Evolutionary conservation across 2,329 filamentous ascomycete species (phyloP), one percentile per base, ranked within the genome.

Genomic region (Cryoendolithus antarcticus): DNA sequence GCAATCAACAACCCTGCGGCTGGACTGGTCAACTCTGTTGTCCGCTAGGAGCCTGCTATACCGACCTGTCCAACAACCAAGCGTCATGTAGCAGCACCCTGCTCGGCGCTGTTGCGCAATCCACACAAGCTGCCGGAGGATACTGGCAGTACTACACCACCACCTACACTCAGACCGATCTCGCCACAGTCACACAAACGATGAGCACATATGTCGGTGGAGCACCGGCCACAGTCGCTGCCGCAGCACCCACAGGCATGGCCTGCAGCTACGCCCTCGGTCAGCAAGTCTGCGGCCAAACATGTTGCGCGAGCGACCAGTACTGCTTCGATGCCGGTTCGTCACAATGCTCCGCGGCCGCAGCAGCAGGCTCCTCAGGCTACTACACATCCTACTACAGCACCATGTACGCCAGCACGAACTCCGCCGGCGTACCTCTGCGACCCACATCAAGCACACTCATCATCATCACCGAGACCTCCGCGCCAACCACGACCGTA

Each of bases 251-350:
- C 53, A 41, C 44, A 32, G 35, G 48, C 42, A 9, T 45, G 32
- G 41, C 51, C 6, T 78, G 74, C 59, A 63, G 65, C 36, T 59
- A 60, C 35, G 61, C 64, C 2, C 47, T 66, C n/a, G 57, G 57
- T 42, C 57, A 83, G 59, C 69, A 70, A 6, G 67, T 73, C 3
- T 88, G 82, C 55, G 81, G 81, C 27, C 56, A 56, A 38, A 77
- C 79, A 42, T 88, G 82, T 67, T 89, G 82, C 59, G 73, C 74
- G 13, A 71, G 64, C 43, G 74, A 72, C 62, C 79, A 84, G 59
- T 80, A 77, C 53, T 88, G 83, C 58, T 71, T 69, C 38, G 64
- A 59, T 41, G 13, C 34, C 11, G 39, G 39, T 19, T 45, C 61
- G 1, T 74, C 73, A 38, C 71, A 77, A 52, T 86, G 81, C 55